Evolutionary conservation across 1,284 basidiomycete species (phyloP).

Genomic region (Paramarasmius palmivorus): DNA sequence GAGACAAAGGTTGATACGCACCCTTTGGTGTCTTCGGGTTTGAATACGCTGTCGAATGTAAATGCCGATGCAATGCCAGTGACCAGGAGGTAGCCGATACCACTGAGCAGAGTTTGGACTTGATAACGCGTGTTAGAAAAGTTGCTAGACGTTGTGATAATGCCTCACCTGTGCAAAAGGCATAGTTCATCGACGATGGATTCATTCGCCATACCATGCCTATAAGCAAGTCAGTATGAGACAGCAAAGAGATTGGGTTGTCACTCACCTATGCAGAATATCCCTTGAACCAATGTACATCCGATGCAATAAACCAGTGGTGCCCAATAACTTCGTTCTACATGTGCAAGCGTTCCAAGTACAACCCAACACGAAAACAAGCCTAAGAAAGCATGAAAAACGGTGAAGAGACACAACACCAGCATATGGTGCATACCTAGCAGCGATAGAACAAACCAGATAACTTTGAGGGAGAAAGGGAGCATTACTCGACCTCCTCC

Average conservation of each 20-base stretch:
- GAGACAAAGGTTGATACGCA: slow-evolving; percentile 25
- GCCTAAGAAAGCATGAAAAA: slow-evolving; percentile 31
- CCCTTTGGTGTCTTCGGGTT: slow-evolving; percentile 42
- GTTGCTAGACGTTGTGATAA: background rate
- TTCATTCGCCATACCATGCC: slow-evolving; percentile 67
- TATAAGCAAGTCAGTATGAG: slow-evolving; percentile 22
- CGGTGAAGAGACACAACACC: slow-evolving; percentile 7
- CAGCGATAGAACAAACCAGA: slow-evolving; percentile 20
- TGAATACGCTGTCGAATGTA: slow-evolving; percentile 51
- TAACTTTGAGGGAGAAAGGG: slow-evolving; percentile 21
- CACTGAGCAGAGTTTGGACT: slow-evolving; percentile 52
- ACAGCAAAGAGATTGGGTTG: background rate
- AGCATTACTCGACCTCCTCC: slow-evolving; percentile 17
- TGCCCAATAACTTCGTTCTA: slow-evolving; percentile 41
- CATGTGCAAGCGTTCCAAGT: slow-evolving; percentile 42
- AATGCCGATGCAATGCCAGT: slow-evolving; percentile 52
- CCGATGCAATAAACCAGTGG: slow-evolving; percentile 45
- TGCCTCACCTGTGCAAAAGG: slow-evolving; percentile 55
- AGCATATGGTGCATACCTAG: slow-evolving; percentile 14
- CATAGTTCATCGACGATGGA: slow-evolving; percentile 52
- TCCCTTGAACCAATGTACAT: slow-evolving; percentile 47
- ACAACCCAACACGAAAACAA: slow-evolving; percentile 48
- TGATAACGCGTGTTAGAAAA: background rate
- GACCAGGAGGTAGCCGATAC: slow-evolving; percentile 46
- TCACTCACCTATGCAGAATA: slow-evolving; percentile 40